A percentile compares a stretch with the other conserved stretches of the same genome.
These are phyloP conservation scores for Tulasnella sp. DNA, from an alignment of 768 basidiomycete genomes.

Conservation along the genomic window DNA sequence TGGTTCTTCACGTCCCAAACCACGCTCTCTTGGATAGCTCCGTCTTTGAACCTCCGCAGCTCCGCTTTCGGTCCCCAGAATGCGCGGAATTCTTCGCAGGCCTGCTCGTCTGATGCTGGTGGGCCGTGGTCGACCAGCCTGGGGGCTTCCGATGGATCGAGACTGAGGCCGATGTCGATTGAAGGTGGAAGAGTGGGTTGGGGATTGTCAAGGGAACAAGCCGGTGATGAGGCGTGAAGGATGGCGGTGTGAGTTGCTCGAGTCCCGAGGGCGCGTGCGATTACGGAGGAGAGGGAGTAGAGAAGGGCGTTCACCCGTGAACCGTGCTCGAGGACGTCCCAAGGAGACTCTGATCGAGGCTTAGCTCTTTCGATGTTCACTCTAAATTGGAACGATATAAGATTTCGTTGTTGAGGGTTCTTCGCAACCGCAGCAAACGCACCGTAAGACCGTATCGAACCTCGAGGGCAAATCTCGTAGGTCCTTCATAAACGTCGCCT, in stretches of 20 bases:
- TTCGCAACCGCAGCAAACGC: slow-evolving; percentile 32
- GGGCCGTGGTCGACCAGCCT: slow-evolving; percentile 93
- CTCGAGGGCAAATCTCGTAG: slow-evolving; percentile 57
- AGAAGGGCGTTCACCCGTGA: slow-evolving; percentile 41
- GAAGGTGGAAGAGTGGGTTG: slow-evolving; percentile 35
- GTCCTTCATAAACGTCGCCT: slow-evolving; percentile 68
- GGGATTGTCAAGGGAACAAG: slow-evolving; percentile 39
- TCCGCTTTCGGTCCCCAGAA: slow-evolving; percentile 94
- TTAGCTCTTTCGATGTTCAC: slow-evolving; percentile 55
- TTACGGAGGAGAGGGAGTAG: slow-evolving; percentile 32
- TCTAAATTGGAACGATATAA: slow-evolving; percentile 32
- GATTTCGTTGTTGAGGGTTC: no score
- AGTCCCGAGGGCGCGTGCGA: slow-evolving; percentile 64
- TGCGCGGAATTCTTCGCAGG: slow-evolving; percentile 59
- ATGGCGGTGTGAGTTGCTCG: slow-evolving; percentile 64
- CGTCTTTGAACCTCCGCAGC: slow-evolving; percentile 92
- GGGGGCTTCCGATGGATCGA: slow-evolving; percentile 66
- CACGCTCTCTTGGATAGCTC: slow-evolving; percentile 86
- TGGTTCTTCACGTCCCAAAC: slow-evolving; percentile 76
- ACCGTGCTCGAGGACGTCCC: slow-evolving; percentile 54
- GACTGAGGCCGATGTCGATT: slow-evolving; percentile 70
- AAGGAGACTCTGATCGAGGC: slow-evolving; percentile 37
- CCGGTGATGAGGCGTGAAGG: slow-evolving; percentile 36
- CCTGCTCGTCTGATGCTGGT: slow-evolving; percentile 54
- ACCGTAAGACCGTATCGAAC: slow-evolving; percentile 73